phyloP scores from a whole-genome alignment of 768 basidiomycete genomes.

The Calocybe gangraenosa region DNA sequence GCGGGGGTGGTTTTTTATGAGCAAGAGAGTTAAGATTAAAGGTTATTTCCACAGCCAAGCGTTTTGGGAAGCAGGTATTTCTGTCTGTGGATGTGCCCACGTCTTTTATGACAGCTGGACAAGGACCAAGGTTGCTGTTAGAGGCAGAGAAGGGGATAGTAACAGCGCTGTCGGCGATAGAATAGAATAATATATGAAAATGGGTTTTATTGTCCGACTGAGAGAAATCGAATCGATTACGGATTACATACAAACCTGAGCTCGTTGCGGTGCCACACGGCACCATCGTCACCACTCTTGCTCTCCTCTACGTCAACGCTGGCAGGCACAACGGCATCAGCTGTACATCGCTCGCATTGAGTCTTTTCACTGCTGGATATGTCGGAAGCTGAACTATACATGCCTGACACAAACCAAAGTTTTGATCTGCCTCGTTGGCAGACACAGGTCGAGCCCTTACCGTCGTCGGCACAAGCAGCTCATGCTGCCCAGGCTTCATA shows the following conservation, averaged over 20 bases:
- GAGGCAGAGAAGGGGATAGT: constrained; percentile 63
- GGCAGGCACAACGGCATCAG: constrained; percentile 12
- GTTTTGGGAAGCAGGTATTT: constrained; percentile 66
- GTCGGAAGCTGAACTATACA: constrained; percentile 77
- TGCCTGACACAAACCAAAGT: constrained; percentile 75
- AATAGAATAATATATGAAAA: constrained; percentile 9
- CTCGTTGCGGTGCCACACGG: constrained; percentile 18
- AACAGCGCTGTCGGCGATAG: constrained; percentile 34
- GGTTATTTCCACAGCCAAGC: constrained; percentile 42
- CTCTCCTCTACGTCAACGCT: constrained; percentile 2
- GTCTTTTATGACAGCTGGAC: constrained; percentile 39
- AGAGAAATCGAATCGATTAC: constrained; percentile 19
- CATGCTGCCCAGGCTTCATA: constrained; percentile 52
- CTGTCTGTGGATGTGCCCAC: constrained; percentile 58
- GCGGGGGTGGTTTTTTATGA: constrained; percentile 5
- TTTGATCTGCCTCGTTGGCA: constrained; percentile 79
- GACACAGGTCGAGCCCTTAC: constrained; percentile 55
- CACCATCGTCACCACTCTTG: constrained; percentile 8
- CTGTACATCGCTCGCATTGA: constrained; percentile 12
- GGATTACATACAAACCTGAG: constrained; percentile 17
- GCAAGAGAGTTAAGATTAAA: constrained; percentile 8
- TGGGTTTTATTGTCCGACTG: constrained; percentile 13
- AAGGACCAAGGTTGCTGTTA: constrained; percentile 44
- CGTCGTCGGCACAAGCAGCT: constrained; percentile 40
- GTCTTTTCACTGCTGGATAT: constrained; percentile 34